Evolutionary conservation across 2,329 filamentous ascomycete species (phyloP).

Genomic region (Parastagonospora avenae): DNA sequence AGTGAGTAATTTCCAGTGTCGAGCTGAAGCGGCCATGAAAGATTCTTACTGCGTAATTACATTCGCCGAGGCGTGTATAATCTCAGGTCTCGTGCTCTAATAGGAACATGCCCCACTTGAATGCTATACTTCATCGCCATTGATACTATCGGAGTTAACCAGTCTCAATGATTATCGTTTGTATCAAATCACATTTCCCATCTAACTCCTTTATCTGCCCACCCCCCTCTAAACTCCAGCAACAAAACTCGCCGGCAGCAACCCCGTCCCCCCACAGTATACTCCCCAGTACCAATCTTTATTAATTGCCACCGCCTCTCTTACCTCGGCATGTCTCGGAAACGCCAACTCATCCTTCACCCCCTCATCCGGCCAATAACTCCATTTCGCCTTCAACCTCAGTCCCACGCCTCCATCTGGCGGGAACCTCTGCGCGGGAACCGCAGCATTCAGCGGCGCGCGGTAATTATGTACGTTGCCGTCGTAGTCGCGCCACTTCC

Average conservation of each 20-base stretch:
- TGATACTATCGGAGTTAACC: too few relatives aligned
- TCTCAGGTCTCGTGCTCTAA: too few relatives aligned
- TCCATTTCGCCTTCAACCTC: slow-evolving; percentile 70
- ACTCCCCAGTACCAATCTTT: slow-evolving; percentile 88
- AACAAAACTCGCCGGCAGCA: slow-evolving; percentile 81
- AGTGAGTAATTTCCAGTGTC: too few relatives aligned
- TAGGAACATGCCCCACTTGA: too few relatives aligned
- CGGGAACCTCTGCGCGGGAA: slow-evolving; percentile 59
- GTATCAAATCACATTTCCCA: too few relatives aligned
- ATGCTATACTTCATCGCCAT: too few relatives aligned
- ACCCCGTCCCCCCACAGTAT: slow-evolving; percentile 78
- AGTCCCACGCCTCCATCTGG: slow-evolving; percentile 76
- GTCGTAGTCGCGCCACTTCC: slow-evolving; percentile 45
- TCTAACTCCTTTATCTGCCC: too few relatives aligned
- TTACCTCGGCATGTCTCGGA: slow-evolving; percentile 79
- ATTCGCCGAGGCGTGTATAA: too few relatives aligned
- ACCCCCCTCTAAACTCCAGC: slow-evolving; percentile 4
- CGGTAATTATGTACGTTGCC: slow-evolving; percentile 32
- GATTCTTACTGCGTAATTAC: too few relatives aligned
- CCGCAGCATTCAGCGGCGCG: slow-evolving; percentile 1
- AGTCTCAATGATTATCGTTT: too few relatives aligned
- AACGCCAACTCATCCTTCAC: slow-evolving; percentile 80
- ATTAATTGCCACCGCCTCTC: slow-evolving; percentile 85
- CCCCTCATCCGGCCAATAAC: slow-evolving; percentile 72
- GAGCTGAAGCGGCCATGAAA: too few relatives aligned